Percentiles rank a stretch among this genome's conserved stretches.
Evolutionary conservation across 2,329 filamentous ascomycete species (phyloP).

Genomic region (Pseudogymnoascus sp.): DNA sequence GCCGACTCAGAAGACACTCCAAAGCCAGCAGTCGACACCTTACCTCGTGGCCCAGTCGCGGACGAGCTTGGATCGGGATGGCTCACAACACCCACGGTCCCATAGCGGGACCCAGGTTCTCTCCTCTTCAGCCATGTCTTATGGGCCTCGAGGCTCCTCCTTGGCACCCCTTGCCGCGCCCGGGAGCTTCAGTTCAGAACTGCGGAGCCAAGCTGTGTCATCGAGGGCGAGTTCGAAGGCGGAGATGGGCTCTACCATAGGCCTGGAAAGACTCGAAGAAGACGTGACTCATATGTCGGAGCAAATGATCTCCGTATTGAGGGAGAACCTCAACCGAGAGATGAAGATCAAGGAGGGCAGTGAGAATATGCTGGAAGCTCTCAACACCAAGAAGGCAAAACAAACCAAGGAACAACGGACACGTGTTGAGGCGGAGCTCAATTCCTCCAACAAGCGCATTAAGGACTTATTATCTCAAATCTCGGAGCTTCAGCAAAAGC

Average conservation of each 20-base stretch:
- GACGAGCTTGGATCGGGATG: slow-evolving; percentile 52
- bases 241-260: slow-evolving; percentile 42
- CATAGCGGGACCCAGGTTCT: slow-evolving; percentile 44
- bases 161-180: slow-evolving; percentile 64
- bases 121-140: slow-evolving; percentile 52
- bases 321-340: slow-evolving; percentile 86
- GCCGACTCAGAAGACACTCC: slow-evolving; percentile 48
- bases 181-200: slow-evolving; percentile 84
- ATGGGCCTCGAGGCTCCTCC: slow-evolving; percentile 61
- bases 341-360: slow-evolving; percentile 97
- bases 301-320: slow-evolving; percentile 66
- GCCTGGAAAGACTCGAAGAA: slow-evolving; percentile 56
- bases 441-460: slow-evolving; percentile 72
- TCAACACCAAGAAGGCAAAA: slow-evolving; percentile 92
- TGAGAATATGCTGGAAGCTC: slow-evolving; percentile 92
- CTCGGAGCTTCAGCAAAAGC: slow-evolving; percentile 52
- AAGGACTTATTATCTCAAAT: slow-evolving; percentile 56
- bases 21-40: slow-evolving; percentile 38
- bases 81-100: slow-evolving; percentile 42
- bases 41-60: slow-evolving; percentile 36
- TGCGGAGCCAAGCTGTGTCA: slow-evolving; percentile 62
- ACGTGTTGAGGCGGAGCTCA: slow-evolving; percentile 81
- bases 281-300: slow-evolving; percentile 57
- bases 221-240: slow-evolving; percentile 58
- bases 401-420: slow-evolving; percentile 81